Evolutionary conservation across 1,284 basidiomycete species (phyloP), one percentile per base, ranked within the genome.

Genomic region (Cryptococcus hybrid): DNA sequence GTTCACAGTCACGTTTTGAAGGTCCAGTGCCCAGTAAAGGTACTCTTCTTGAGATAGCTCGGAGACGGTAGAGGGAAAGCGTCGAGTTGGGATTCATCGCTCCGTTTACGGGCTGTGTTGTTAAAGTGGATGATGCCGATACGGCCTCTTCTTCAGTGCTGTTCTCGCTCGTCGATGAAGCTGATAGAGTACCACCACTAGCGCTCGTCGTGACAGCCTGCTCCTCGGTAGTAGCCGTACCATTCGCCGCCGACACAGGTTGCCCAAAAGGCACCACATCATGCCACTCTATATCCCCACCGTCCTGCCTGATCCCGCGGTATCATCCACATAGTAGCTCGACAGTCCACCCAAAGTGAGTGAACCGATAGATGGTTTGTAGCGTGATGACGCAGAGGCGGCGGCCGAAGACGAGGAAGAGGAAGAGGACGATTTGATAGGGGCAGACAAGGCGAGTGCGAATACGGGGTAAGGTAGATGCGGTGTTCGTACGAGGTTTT

Each of bases 1-100:
- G 64, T 88, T 88, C 63, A 91, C 86, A 38, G 83, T 80, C 51
- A 92, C 80, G 34, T 78, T 77, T 0, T 81, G 74, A 43, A 94
- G 74, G 5, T 84, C 83, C 51, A 92, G 83, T 0, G 85, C 83
- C 91, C 91, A 94, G 61, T 88, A 86, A 37, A 92, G 80, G 68
- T 92, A 93, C 11, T 65, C 65, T 58, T 75, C 72, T 11, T 48
- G 48, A 24, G 67, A 66, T 4, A 76, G 65, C 36, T 67, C 59
- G 8, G 40, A 49, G 1, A 59, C 30, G 7, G 52, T 46, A 7
- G 48, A 35, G 7, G 58, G 8, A 51, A 34, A 12, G 38, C 24
- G 37, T 61, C 46, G 18, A 61, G 34, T 24, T 56, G n/a, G 7
- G 56, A 54, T 8, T 40, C 15, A 6, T 52, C 44, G 34, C 56